These are phyloP conservation scores for Nemania sp. DNA, from an alignment of 2,329 filamentous ascomycete genomes.

Conservation along the genomic window DNA sequence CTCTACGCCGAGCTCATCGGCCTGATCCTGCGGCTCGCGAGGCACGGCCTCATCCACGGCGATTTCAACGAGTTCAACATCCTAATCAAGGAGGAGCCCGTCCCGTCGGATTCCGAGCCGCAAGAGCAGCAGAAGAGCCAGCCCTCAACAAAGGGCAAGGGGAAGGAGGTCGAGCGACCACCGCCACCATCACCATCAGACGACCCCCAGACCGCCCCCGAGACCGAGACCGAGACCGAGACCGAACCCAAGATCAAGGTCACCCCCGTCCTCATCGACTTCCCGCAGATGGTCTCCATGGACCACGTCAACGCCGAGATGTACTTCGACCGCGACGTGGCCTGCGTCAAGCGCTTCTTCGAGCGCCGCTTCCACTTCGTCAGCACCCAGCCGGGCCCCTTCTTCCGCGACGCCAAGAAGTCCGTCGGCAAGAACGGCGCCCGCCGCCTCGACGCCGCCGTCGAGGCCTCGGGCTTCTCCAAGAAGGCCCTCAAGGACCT, in stretches of 20 bases:
- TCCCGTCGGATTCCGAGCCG: conserved; percentile 26
- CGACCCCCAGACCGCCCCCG: conserved; percentile 40
- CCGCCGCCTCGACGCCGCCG: conserved; percentile 79
- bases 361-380: conserved; percentile 85
- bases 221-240: background rate
- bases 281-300: conserved; percentile 97
- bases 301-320: conserved; percentile 92
- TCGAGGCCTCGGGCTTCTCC: conserved; percentile 92
- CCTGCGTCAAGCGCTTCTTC: conserved; percentile 95
- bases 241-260: conserved; percentile 44
- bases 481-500: conserved; percentile 97
- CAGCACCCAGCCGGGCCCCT: conserved; percentile 79
- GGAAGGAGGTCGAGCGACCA: conserved; percentile 19
- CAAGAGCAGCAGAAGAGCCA: conserved; percentile 42
- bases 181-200: conserved; percentile 22
- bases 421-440: conserved; percentile 66
- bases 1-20: conserved; percentile 91
- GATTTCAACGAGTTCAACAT: conserved; percentile 99
- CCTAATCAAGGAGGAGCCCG: conserved; percentile 75
- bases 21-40: conserved; percentile 81
- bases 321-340: conserved; percentile 96
- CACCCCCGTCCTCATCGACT: conserved; percentile 89
- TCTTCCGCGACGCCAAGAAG: conserved; percentile 83
- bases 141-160: conserved; percentile 31
- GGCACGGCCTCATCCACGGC: conserved; percentile 89